Base-by-base conservation (phyloP, 2,329 filamentous ascomycete genomes). In the Hymenoscyphus repandus region DNA sequence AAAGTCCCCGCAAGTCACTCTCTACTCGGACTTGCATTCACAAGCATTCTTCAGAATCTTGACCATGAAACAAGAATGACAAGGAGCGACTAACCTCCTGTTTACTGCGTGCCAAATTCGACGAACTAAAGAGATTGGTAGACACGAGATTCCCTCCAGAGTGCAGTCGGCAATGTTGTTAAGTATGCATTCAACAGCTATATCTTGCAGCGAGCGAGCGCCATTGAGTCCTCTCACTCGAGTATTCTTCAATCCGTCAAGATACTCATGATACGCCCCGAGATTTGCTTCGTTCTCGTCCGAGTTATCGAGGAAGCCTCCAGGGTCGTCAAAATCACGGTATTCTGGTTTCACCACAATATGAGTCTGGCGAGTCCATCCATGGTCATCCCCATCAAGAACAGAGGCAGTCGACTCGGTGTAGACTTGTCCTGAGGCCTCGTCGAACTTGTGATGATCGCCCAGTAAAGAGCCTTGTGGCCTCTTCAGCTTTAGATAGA, bases 351-450 rank as follows among this genome's bases (percentile, higher is more conserved):
- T 45, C 22, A 48, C 34, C 15, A 51, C 44, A 32, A 55, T 33
- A 31, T 32, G 31, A 6, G 40, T 45, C 40, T 48, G 45, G 17
- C 49, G 50, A 22, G 51, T 51, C 63, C 62, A 65, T 38, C 58
- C 20, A n/a, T 45, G 48, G 47, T 58, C 57, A 37, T 52, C 47
- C 6, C 38, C 38, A 22, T 34, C 50, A 20, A 55, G 49, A 13
- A 60, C 53, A 11, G 54, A 17, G 22, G 51, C 44, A 39, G 50
- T 59, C 12, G 43, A 57, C 51, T 66, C 64, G 7, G 51, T 57
- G 39, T 56, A 66, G 2, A 64, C 47, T 45, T 63, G 63, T 3
- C 64, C 64, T 7, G 64, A 58, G n/a, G 47, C 32, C 30, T 57
- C 50, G 44, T 66, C 62, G 32, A 58, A 62, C 43, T 56, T 63